Base-by-base conservation (phyloP, 108 stramenopile species). In the Mediolabrus comicus region DNA sequence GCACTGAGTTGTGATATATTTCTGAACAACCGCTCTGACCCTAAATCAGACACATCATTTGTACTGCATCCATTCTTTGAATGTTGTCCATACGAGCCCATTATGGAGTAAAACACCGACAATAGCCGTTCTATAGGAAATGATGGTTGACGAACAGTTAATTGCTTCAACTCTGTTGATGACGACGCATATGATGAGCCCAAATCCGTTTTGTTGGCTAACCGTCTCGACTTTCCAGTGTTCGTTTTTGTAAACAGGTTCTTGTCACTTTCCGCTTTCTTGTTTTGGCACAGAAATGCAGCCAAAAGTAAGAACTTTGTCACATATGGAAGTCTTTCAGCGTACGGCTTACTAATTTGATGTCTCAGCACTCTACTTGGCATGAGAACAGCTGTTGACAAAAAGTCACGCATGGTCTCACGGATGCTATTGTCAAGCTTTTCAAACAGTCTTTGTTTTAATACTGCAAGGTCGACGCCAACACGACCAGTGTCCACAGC, bases 231-330 rank as follows among this genome's bases (percentile, higher is more conserved):
- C 52, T 84, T 80, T 25, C 87, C 87, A 30, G 79, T 84, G 25
- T 78, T 81, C n/a, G 76, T 67, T 29, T 66, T 68, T 10, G 88
- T 84, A 61, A 86, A 92, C 6, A 89, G 53, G 22, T 80, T 73
- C 27, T 55, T 49, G 32, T 92, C 91, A 17, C 75, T 71, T 25
- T 89, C 85, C 4, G 82, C 62, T 25, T 71, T 69, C 62, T 92
- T 92, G 54, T 86, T 67, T 58, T 92, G 91, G 49, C 91, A 92
- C 13, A 92, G 63, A 68, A 79, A 92, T 7, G 88, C 84, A 33
- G 91, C 76, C 13, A 92, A 55, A 2, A 89, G 71, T 31, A 92
- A 31, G 59, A 86, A 88, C 52, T 83, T 84, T 5, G 79, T 76
- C 4, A 80, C 53, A 56, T 81, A 88, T 0, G 89, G 76, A n/a